Base-by-base conservation (phyloP, 441 rosid genomes). In the Eutrema salsugineum region DNA sequence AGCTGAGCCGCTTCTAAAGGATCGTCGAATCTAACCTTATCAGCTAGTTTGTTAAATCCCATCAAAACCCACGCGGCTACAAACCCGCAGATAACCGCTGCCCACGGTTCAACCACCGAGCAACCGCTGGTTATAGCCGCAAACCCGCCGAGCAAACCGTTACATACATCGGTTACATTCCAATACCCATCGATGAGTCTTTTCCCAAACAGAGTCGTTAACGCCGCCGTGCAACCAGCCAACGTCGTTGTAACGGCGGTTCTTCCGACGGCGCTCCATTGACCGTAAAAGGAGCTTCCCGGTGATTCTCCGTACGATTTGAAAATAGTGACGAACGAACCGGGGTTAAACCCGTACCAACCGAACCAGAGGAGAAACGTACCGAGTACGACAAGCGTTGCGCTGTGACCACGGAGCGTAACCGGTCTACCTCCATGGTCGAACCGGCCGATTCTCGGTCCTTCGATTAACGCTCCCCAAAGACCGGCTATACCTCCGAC, bases 191-290 rank as follows among this genome's bases (percentile, higher is more conserved):
- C 70, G 0, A 80, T 68, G 17, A 83, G 11, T 53, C 83, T 66
- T 42, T 80, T 83, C 36, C 88, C 82, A 4, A 85, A 83, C 4
- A 85, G 69, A 49, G 86, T 85, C 44, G 85, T 83, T 2, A 85
- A 12, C 27, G 88, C 85, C 5, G 88, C 83, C 0, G 83, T 47
- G 66, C 85, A 68, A 17, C 86, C 88, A 10, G 83, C 83, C 22
- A 85, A 74, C 1, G 86, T 83, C 1, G 86, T 83, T 30, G 88
- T 85, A 35, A 85, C 83, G 0, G 82, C 85, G 0, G 88, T 85
- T 64, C 88, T 75, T 2, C 88, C 88, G 12, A 82, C 63, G 0
- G 84, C 86, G 24, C 86, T 84, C 83, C 88, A 84, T 14, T 84
- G 88, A 0, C 88, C 88, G 46, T 83, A 85, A 16, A 56, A 81